These are phyloP conservation scores for Colletotrichum orchidophilum DNA, from an alignment of 2,329 filamentous ascomycete species.

Conservation along the genomic window DNA sequence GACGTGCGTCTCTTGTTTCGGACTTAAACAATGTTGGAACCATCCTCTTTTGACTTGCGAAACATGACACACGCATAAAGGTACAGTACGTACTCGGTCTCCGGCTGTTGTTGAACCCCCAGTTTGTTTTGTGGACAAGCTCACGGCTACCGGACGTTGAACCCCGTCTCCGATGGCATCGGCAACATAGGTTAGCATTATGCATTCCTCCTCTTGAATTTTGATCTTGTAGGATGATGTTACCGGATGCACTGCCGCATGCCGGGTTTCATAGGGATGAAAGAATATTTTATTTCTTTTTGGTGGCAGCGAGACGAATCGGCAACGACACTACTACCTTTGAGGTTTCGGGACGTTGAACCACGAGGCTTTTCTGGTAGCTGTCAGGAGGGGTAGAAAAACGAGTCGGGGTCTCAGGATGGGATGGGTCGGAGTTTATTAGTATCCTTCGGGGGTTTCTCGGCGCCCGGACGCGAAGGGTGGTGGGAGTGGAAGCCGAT, in stretches of 20 bases:
- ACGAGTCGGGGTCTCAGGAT: not conserved
- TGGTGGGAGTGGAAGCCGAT: not conserved
- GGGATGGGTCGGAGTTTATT: not conserved
- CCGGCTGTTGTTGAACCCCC: not conserved
- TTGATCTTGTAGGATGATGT: no score
- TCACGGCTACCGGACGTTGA: no score
- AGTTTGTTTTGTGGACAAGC: not conserved
- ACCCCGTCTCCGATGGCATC: no score
- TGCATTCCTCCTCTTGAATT: no score
- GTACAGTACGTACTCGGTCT: not conserved
- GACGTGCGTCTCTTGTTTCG: not conserved
- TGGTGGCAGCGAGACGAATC: no score
- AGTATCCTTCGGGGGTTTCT: not conserved
- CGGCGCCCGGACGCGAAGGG: not conserved
- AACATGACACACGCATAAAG: not conserved
- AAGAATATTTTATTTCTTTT: no score
- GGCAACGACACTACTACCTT: no score
- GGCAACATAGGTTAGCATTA: no score
- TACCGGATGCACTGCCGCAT: no score
- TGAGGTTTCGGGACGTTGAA: no score
- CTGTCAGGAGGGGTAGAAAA: not conserved
- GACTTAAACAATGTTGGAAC: not conserved
- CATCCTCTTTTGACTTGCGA: not conserved
- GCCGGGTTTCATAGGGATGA: no score
- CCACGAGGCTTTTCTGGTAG: no score